Base-by-base conservation (phyloP, 257 asterid species). In the Lantana camara region DNA sequence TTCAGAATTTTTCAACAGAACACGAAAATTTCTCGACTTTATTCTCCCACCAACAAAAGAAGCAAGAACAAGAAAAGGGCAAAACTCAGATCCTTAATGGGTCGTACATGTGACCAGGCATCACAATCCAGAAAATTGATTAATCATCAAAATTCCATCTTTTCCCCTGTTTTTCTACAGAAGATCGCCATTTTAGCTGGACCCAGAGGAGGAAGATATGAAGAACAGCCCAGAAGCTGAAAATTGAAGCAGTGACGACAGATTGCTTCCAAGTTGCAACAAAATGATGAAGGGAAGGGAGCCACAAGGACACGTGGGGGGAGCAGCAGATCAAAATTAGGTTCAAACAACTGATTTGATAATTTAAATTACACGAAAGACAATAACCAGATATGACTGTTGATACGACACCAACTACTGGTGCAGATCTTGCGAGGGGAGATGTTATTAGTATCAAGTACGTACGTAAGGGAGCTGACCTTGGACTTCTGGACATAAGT, bases 251-350 rank as follows among this genome's bases (percentile, higher is more conserved):
- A 55, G 7, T 48, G 66, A 40, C 40, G 49, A 37, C 9, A 44
- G 17, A 8, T 50, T 61, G 74, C 68, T 52, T 53, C 41, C 16
- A 42, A 71, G 63, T 46, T 47, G 50, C 35, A 61, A 16, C 12
- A 48, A 57, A 64, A 40, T 29, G 63, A 56, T 56, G 54, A 20
- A 44, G 35, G 16, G 14, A 11, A n/a, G n/a, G n/a, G 60, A 22
- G 30, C 24, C 15, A 20, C 1, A 22, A 16, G 30, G 44, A 41
- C 66, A 57, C 57, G 55, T 57, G 67, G 38, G 48, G 7, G 54
- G 56, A 56, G 47, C 48, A 16, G 64, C 14, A 44, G 7, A 22
- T 9, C 51, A 21, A 1, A 13, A 55, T 20, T 30, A 59, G 34
- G 47, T 45, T 19, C 0, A 61, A 46, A 35, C 37, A 46, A 23